phyloP scores from a whole-genome alignment of 2,329 filamentous ascomycete species.

The Tolypocladium nubicola region DNA sequence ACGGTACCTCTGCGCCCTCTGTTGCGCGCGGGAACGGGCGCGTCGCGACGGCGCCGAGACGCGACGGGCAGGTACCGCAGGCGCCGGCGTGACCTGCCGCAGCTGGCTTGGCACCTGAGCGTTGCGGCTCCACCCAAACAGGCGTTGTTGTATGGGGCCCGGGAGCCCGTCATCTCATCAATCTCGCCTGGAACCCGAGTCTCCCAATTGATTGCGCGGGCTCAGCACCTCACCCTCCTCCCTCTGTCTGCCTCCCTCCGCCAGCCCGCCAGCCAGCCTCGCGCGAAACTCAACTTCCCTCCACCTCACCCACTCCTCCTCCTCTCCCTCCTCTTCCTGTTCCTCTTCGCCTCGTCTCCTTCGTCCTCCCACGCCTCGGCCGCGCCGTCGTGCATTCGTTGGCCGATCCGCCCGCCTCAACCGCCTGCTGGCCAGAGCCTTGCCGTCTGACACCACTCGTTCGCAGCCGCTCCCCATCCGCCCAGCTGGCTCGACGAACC shows the following conservation, averaged over 20 bases:
- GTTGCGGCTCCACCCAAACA: constrained; percentile 5
- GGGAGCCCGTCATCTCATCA: constrained; percentile 11
- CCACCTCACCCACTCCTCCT: not conserved
- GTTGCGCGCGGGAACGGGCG: not conserved
- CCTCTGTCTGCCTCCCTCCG: not conserved
- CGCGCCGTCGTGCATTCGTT: not conserved
- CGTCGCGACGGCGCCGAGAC: not conserved
- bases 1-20: not conserved
- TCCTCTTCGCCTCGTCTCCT: not conserved
- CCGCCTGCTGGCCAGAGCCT: constrained; percentile 1
- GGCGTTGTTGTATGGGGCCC: not conserved
- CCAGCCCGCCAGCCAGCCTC: not conserved
- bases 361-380: not conserved
- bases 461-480: not conserved
- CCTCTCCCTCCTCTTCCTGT: not conserved
- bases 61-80: constrained; percentile 1
- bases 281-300: not conserved
- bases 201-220: not conserved
- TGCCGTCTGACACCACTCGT: constrained; percentile 3
- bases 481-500: constrained; percentile 6
- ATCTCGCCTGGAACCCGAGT: constrained; percentile 13
- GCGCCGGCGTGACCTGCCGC: constrained; percentile 1
- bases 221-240: not conserved
- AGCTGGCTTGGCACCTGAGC: constrained; percentile 4
- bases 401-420: not conserved